These are phyloP conservation scores for Stephania cephalantha DNA, from an alignment of 164 flowering plant species.

Conservation along the genomic window DNA sequence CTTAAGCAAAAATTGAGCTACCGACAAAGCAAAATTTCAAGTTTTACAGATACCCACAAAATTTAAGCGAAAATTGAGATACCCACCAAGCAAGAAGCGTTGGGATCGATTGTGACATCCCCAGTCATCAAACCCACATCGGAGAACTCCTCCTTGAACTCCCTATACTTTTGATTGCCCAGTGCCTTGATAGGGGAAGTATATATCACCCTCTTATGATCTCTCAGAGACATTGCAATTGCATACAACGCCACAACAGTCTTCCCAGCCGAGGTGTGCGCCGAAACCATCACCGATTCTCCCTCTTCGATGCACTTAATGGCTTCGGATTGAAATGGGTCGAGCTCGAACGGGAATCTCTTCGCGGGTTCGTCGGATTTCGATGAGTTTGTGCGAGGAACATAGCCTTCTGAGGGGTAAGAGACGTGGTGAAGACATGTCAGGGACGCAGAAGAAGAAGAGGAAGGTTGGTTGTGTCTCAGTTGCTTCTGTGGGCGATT, in stretches of 20 bases:
- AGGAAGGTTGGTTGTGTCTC: constrained; percentile 18
- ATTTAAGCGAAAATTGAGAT: neutral
- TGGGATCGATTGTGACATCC: constrained; percentile 96
- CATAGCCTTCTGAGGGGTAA: constrained; percentile 51
- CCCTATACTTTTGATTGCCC: constrained; percentile 92
- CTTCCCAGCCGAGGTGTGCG: constrained; percentile 98
- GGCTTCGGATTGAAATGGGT: constrained; percentile 94
- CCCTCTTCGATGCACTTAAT: constrained; percentile 74
- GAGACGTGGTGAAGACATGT: constrained; percentile 84
- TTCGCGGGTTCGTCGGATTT: constrained; percentile 56
- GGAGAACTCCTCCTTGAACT: constrained; percentile 90
- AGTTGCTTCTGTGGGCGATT: constrained; percentile 34
- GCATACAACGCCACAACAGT: constrained; percentile 96
- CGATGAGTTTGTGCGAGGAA: constrained; percentile 14
- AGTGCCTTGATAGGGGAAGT: constrained; percentile 97
- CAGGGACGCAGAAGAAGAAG: constrained; percentile 23
- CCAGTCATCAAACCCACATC: constrained; percentile 99
- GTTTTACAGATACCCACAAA: neutral
- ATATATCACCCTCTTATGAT: constrained; percentile 84
- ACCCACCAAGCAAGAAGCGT: constrained; percentile 94
- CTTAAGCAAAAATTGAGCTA: too few relatives aligned
- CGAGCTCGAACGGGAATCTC: constrained; percentile 70
- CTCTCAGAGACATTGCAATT: constrained; percentile 83
- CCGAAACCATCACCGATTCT: constrained; percentile 97
- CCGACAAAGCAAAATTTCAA: too few relatives aligned